Percentiles rank a stretch among this genome's conserved stretches.
Evolutionary conservation across 371 early-diverging fungal genomes (phyloP).

Genomic region (Circinella minor): DNA sequence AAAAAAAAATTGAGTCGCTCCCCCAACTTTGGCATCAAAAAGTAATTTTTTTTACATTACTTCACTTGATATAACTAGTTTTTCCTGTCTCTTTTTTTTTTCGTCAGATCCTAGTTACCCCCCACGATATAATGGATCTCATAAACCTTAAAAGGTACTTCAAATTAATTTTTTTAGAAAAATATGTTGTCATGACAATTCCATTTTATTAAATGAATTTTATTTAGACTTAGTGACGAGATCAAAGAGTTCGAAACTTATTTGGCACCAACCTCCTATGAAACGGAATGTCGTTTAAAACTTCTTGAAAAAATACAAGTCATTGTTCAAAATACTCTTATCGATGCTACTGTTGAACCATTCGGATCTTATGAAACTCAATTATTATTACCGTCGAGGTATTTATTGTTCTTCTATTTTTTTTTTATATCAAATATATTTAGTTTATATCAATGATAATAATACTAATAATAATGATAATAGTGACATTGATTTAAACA

Average conservation of each 20-base stretch:
- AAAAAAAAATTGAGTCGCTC: too few relatives aligned
- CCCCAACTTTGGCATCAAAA: too few relatives aligned
- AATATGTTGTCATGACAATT: too few relatives aligned
- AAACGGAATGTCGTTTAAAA: not conserved
- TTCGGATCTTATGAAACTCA: constrained; percentile 3
- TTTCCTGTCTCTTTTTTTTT: too few relatives aligned
- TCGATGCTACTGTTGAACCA: not conserved
- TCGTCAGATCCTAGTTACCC: too few relatives aligned
- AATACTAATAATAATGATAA: not conserved
- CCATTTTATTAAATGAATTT: not conserved
- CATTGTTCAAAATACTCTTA: not conserved
- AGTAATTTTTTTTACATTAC: too few relatives aligned
- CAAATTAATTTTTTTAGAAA: too few relatives aligned
- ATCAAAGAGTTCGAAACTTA: not conserved
- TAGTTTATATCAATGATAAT: not conserved
- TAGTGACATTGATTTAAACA: constrained; percentile 4
- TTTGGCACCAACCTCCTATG: not conserved
- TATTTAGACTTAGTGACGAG: not conserved
- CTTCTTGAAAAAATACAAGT: not conserved
- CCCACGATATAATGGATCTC: too few relatives aligned
- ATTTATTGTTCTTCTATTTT: not conserved
- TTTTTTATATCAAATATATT: not conserved
- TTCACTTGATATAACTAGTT: too few relatives aligned
- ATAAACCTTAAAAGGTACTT: too few relatives aligned
- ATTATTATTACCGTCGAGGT: constrained; percentile 7